A percentile compares a stretch with the other conserved stretches of the same genome.
phyloP scores from a whole-genome alignment of 768 basidiomycete species.

The Lactifluus subvellereus region DNA sequence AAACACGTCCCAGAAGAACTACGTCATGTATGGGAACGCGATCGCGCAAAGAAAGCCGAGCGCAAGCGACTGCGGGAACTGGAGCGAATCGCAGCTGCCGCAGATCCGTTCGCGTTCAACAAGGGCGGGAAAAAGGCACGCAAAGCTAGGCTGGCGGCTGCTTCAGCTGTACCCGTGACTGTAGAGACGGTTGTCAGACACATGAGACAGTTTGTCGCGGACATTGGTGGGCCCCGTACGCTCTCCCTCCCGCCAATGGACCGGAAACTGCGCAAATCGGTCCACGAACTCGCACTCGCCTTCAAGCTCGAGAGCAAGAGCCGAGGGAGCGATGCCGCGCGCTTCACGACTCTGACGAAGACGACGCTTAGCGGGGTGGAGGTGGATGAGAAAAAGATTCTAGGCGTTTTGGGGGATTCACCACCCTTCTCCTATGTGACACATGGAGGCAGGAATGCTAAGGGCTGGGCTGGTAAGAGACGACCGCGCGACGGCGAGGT shows the following conservation, averaged over 20 bases:
- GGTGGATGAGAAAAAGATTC: conserved; percentile 58
- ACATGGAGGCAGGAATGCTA: conserved; percentile 30
- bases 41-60: conserved; percentile 79
- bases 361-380: conserved; percentile 51
- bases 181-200: conserved; percentile 51
- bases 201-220: conserved; percentile 57
- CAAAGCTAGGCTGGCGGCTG: conserved; percentile 60
- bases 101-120: conserved; percentile 57
- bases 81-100: conserved; percentile 48
- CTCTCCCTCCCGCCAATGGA: conserved; percentile 77
- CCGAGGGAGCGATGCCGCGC: conserved; percentile 56
- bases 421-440: conserved; percentile 12
- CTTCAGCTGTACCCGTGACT: conserved; percentile 43
- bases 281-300: conserved; percentile 75
- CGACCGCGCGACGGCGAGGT: conserved; percentile 77
- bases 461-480: conserved; percentile 21
- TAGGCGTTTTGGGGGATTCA: conserved; percentile 34
- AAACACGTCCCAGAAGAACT: conserved; percentile 51
- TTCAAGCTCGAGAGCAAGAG: conserved; percentile 78
- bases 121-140: conserved; percentile 64
- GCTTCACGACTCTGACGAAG: conserved; percentile 76
- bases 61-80: conserved; percentile 56
- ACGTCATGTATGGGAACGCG: conserved; percentile 67
- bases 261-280: conserved; percentile 59
- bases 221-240: conserved; percentile 44